Conservation (phyloP, 164 flowering plant genomes). For the Aristolochia californica region DNA sequence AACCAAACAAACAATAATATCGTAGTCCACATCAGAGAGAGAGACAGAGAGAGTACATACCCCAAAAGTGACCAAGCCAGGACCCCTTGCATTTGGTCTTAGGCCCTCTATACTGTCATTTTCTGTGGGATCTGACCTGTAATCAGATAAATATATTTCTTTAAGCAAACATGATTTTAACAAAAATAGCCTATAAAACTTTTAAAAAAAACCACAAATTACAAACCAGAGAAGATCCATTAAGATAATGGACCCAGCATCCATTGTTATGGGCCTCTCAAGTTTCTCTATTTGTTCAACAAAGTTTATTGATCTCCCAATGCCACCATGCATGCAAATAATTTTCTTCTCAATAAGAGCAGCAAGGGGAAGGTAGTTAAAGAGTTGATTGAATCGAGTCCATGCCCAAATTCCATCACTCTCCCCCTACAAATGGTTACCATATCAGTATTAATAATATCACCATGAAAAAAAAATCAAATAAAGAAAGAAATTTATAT, state of each 20-base stretch:
- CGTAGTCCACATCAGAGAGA: too few relatives aligned
- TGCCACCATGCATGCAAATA: slow-evolving; percentile 99
- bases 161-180: background rate
- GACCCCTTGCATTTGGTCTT: slow-evolving; percentile 98
- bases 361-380: slow-evolving; percentile 92
- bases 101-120: slow-evolving; percentile 96
- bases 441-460: slow-evolving; percentile 5
- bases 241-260: slow-evolving; percentile 82
- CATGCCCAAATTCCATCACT: slow-evolving; percentile 99
- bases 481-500: background rate
- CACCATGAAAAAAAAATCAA: slow-evolving; percentile 1
- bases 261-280: slow-evolving; percentile 98
- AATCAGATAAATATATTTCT: background rate
- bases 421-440: slow-evolving; percentile 58
- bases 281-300: slow-evolving; percentile 98
- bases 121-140: slow-evolving; percentile 99
- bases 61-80: slow-evolving; percentile 97
- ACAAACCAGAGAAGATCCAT: slow-evolving; percentile 92
- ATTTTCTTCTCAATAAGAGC: slow-evolving; percentile 95
- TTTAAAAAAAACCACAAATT: background rate
- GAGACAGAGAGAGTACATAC: too few relatives aligned
- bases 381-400: slow-evolving; percentile 96
- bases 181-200: background rate
- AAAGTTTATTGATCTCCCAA: slow-evolving; percentile 85
- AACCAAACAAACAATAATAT: too few relatives aligned